Base-by-base conservation (phyloP, 2,329 filamentous ascomycete genomes). In the Colletotrichum navitas region DNA sequence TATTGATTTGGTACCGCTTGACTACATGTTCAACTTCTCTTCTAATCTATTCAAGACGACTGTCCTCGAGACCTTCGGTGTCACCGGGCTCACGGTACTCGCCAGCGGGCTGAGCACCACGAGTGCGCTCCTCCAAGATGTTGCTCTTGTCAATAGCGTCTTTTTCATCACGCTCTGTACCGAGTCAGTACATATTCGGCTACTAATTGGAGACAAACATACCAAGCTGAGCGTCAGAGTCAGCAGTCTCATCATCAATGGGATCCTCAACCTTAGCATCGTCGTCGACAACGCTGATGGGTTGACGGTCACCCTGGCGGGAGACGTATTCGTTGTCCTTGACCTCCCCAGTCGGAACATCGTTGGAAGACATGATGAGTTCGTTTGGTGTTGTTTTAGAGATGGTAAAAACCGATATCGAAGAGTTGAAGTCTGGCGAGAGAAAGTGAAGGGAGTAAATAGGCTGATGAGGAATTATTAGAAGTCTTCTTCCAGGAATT, bases 141-240 rank as follows among this genome's bases (percentile, higher is more conserved):
- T 83, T 83, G 29, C 73, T 74, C 45, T 77, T 64, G 45, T 83
- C 79, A 47, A 83, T 82, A 2, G 80, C 81, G 1, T 82, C 80
- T 29, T 71, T 77, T 2, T 83, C 81, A 39, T 82, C 81, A 4
- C 76, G 77, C 6, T 71, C 81, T 83, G 39, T 0, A 6, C 1
- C 1, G 2, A 7, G 11, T 45, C 1, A 45, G 39, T 7, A 18
- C 5, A 1, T 14, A 3, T 47, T 18, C 16, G 2, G 3, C 0
- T n/a, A 1, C 18, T 16, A 2, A 0, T 4, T 7, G 1, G 1
- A 3, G 11, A 18, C 8, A 16, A 0, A 73, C 77, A 49, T 76
- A 82, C 81, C 78, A 7, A 83, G 76, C 65, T 81, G 80, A 69
- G 74, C 74, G 56, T 82, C 81, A 0, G 76, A 76, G 63, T 83